phyloP scores from a whole-genome alignment of 208 protist genomes.

The Leishmania mexicana region DNA sequence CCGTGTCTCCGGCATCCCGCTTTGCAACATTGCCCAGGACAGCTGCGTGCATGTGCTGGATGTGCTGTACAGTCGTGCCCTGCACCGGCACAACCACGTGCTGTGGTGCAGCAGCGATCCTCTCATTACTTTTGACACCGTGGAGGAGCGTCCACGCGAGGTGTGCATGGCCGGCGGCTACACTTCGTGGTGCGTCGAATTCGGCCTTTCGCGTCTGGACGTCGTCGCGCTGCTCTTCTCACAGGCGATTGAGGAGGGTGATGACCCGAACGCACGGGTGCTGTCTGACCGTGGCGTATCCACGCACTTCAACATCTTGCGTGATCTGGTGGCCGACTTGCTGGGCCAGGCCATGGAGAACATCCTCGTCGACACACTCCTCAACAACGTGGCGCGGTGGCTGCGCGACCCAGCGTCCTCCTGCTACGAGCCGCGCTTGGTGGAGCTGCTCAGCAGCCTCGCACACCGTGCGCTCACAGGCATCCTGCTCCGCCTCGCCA shows the following conservation, averaged over 20 bases:
- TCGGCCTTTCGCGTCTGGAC: constrained; percentile 84
- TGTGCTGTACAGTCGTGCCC: constrained; percentile 77
- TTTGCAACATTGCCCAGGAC: constrained; percentile 89
- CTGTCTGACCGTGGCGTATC: constrained; percentile 84
- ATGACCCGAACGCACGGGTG: constrained; percentile 72
- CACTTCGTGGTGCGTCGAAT: constrained; percentile 84
- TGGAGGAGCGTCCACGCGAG: constrained; percentile 79
- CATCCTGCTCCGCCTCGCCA: constrained; percentile 80
- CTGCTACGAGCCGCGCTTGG: constrained; percentile 86
- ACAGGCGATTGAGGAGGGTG: constrained; percentile 87
- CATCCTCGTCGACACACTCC: constrained; percentile 65
- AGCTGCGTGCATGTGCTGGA: constrained; percentile 87
- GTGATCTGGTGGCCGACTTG: constrained; percentile 85
- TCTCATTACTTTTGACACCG: constrained; percentile 65
- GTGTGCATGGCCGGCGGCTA: constrained; percentile 86
- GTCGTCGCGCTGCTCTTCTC: constrained; percentile 91
- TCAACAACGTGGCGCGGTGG: constrained; percentile 86
- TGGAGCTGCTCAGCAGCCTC: constrained; percentile 75
- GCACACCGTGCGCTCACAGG: constrained; percentile 80
- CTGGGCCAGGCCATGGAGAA: constrained; percentile 74
- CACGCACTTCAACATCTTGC: constrained; percentile 90
- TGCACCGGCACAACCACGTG: constrained; percentile 75
- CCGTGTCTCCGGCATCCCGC: constrained; percentile 73
- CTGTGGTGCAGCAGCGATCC: constrained; percentile 82
- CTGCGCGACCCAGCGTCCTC: constrained; percentile 76